These are phyloP conservation scores for Hypoxylon sp. DNA, from an alignment of 2,329 filamentous ascomycete genomes.

Conservation along the genomic window DNA sequence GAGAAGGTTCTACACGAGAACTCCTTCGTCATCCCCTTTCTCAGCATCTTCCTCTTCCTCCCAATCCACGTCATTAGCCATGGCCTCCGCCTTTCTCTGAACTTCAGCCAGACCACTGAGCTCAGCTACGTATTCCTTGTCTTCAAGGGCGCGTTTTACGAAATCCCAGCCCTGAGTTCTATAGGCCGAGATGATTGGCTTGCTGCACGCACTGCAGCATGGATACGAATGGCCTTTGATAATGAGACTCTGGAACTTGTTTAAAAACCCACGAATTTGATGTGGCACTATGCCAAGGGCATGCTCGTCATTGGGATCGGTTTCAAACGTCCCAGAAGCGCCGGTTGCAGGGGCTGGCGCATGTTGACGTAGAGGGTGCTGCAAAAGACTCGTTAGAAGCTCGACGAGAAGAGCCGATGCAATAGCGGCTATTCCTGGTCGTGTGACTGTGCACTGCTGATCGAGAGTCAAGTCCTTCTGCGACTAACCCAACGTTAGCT, in stretches of 20 bases:
- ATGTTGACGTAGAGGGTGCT: constrained; percentile 81
- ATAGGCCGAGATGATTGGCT: constrained; percentile 77
- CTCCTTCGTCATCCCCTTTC: constrained; percentile 54
- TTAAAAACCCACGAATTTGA: constrained; percentile 83
- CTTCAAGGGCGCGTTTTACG: constrained; percentile 79
- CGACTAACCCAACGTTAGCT: constrained; percentile 70
- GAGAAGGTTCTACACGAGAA: constrained; percentile 53
- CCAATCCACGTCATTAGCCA: constrained; percentile 54
- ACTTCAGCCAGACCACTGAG: constrained; percentile 62
- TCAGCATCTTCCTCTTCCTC: constrained; percentile 53
- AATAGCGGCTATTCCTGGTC: constrained; percentile 91
- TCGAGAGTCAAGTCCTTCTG: constrained; percentile 95
- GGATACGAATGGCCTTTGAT: constrained; percentile 83
- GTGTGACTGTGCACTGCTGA: constrained; percentile 97
- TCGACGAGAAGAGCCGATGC: constrained; percentile 94
- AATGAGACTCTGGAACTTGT: constrained; percentile 79
- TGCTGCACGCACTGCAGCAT: constrained; percentile 85
- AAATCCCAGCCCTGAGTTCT: constrained; percentile 80
- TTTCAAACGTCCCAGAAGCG: constrained; percentile 60
- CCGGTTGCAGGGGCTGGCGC: constrained; percentile 69
- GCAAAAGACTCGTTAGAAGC: constrained; percentile 86
- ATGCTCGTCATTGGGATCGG: constrained; percentile 67
- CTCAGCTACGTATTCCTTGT: constrained; percentile 84
- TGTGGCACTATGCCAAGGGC: constrained; percentile 81
- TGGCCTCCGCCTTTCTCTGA: constrained; percentile 53